These are phyloP conservation scores for Lasiosphaeriaceae sp. DNA, from an alignment of 495 filamentous ascomycete genomes.

Conservation along the genomic window DNA sequence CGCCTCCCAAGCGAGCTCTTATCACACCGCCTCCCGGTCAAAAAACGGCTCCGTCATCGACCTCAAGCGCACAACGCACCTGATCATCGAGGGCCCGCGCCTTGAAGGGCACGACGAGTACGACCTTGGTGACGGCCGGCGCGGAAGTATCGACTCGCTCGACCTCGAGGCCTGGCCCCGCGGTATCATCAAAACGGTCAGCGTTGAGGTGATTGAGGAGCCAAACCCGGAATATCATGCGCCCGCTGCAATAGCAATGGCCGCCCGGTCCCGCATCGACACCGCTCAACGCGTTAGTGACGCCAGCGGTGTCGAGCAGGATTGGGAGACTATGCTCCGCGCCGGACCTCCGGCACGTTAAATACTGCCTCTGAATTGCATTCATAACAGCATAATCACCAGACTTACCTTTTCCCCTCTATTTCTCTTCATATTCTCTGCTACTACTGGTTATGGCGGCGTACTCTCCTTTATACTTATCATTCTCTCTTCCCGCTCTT, in stretches of 20 bases:
- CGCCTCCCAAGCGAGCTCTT: conserved; percentile 5
- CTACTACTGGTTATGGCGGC: too few relatives aligned
- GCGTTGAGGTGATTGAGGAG: conserved; percentile 37
- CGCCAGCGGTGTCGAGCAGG: conserved; percentile 21
- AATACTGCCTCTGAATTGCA: too few relatives aligned
- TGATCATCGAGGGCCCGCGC: conserved; percentile 23
- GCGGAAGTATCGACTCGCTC: conserved; percentile 8
- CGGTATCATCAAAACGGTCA: conserved; percentile 39
- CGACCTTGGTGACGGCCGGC: conserved; percentile 5
- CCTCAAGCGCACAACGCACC: conserved; percentile 17
- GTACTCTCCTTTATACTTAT: too few relatives aligned
- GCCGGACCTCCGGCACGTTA: conserved; percentile 16
- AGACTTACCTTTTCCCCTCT: not conserved
- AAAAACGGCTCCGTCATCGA: conserved; percentile 16
- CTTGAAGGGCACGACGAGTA: conserved; percentile 6
- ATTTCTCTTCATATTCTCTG: not conserved
- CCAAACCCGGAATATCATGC: conserved; percentile 21
- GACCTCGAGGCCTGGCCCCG: conserved; percentile 27
- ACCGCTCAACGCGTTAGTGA: conserved; percentile 8
- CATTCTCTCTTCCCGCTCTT: too few relatives aligned
- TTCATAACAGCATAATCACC: too few relatives aligned
- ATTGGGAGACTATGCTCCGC: conserved; percentile 26
- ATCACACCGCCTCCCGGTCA: not conserved
- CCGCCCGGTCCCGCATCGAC: not conserved
- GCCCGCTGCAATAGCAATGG: not conserved